phyloP scores from a whole-genome alignment of 768 basidiomycete species.

The Termitomyces sp. region DNA sequence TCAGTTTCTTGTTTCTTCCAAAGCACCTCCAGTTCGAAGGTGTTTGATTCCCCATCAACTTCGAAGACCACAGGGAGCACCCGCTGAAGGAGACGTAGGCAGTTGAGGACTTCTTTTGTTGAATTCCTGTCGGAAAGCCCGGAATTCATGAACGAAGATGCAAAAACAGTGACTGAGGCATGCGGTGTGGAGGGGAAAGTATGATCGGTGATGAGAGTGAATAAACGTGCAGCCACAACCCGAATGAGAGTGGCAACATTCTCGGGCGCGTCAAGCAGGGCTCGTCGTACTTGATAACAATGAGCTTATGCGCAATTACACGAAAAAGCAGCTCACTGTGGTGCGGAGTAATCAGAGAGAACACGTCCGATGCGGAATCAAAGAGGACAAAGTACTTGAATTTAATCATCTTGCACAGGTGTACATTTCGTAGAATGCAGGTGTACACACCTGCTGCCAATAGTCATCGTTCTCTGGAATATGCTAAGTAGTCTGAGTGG shows the following conservation, averaged over 20 bases:
- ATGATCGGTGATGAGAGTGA: constrained; percentile 72
- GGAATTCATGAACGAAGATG: constrained; percentile 64
- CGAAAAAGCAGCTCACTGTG: constrained; percentile 54
- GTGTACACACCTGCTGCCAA: constrained; percentile 71
- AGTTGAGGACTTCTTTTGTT: constrained; percentile 87
- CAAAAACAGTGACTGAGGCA: constrained; percentile 58
- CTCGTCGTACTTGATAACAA: constrained; percentile 61
- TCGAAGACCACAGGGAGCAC: constrained; percentile 90
- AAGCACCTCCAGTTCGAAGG: constrained; percentile 74
- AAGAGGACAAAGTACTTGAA: constrained; percentile 76
- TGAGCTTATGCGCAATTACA: constrained; percentile 8
- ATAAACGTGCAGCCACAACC: constrained; percentile 62
- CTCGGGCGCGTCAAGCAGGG: constrained; percentile 76
- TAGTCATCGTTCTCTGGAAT: constrained; percentile 75
- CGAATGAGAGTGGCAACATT: constrained; percentile 82
- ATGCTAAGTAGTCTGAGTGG: constrained; percentile 39
- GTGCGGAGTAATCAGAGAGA: constrained; percentile 80
- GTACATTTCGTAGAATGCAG: constrained; percentile 15
- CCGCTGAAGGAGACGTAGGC: constrained; percentile 84
- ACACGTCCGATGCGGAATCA: constrained; percentile 87
- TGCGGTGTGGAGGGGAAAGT: constrained; percentile 64
- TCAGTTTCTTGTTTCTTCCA: constrained; percentile 68
- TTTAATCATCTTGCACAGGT: neutral
- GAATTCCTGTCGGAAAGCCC: constrained; percentile 56
- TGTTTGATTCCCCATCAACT: constrained; percentile 61